A percentile compares a stretch with the other conserved stretches of the same genome.
phyloP scores from a whole-genome alignment of 2,329 filamentous ascomycete species.

The Lithohypha guttulata region DNA sequence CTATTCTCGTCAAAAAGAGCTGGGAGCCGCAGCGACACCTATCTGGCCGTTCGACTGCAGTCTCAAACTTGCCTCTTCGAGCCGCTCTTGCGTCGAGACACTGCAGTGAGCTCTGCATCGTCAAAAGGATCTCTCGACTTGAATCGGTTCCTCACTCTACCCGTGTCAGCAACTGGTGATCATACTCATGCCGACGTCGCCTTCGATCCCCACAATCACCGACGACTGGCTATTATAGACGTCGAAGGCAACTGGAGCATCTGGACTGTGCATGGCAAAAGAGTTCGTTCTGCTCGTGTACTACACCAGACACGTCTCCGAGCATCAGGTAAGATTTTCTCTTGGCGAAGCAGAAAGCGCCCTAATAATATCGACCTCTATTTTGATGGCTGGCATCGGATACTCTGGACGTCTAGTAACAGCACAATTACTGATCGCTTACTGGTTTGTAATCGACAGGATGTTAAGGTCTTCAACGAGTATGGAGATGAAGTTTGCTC shows the following conservation, averaged over 20 bases:
- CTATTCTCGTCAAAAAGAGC: not conserved
- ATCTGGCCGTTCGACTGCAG: conserved; percentile 1
- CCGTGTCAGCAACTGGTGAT: conserved; percentile 30
- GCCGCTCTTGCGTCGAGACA: conserved; percentile 1
- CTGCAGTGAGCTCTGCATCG: not conserved
- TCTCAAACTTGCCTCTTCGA: conserved; percentile 5
- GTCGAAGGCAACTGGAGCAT: conserved; percentile 44
- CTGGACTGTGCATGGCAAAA: conserved; percentile 32
- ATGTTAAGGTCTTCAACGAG: conserved; percentile 29
- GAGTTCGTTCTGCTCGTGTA: conserved; percentile 23
- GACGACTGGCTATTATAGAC: conserved; percentile 47
- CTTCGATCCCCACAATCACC: conserved; percentile 50
- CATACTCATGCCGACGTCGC: conserved; percentile 42
- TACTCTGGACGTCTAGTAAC: conserved; percentile 31
- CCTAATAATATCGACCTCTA: conserved; percentile 13
- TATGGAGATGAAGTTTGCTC: conserved; percentile 21
- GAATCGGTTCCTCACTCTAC: conserved; percentile 1
- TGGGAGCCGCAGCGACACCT: not conserved
- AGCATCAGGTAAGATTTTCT: conserved; percentile 15
- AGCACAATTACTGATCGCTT: conserved; percentile 28
- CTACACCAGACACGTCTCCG: conserved; percentile 21
- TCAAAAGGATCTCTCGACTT: not conserved
- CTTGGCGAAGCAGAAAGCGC: conserved; percentile 12
- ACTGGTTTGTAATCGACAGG: conserved; percentile 42
- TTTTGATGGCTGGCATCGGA: conserved; percentile 35